Evolutionary conservation across 768 basidiomycete species (phyloP).

Genomic region (Mycena venus): DNA sequence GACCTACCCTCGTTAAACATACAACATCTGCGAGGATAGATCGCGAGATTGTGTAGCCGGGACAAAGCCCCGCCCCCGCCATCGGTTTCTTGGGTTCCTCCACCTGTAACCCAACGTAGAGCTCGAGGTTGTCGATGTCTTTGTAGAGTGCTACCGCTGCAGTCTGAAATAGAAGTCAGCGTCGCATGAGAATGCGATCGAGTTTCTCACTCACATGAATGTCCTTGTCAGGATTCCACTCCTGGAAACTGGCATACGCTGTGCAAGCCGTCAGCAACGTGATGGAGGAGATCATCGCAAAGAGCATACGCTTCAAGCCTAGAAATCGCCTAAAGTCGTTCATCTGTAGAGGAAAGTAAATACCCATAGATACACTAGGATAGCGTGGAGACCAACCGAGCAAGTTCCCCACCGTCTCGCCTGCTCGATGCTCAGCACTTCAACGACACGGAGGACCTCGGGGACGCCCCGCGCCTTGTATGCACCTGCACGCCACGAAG

Average conservation of each 20-base stretch:
- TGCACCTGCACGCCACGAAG: slow-evolving; percentile 68
- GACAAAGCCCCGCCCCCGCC: slow-evolving; percentile 83
- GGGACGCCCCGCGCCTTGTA: slow-evolving; percentile 80
- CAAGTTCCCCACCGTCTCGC: slow-evolving; percentile 79
- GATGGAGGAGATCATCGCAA: background rate
- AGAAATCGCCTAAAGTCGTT: slow-evolving; percentile 83
- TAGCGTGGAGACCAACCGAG: slow-evolving; percentile 60
- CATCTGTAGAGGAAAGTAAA: slow-evolving; percentile 50
- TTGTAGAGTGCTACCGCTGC: slow-evolving; percentile 77
- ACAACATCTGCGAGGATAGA: slow-evolving; percentile 89
- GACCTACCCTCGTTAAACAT: too few species aligned
- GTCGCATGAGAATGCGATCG: background rate
- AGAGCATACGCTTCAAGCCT: slow-evolving; percentile 68
- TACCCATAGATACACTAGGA: slow-evolving; percentile 2
- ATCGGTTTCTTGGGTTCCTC: slow-evolving; percentile 77
- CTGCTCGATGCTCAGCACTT: slow-evolving; percentile 80
- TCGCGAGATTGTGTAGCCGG: slow-evolving; percentile 86
- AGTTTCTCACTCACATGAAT: slow-evolving; percentile 60
- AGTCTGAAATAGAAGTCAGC: slow-evolving; percentile 49
- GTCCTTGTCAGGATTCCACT: slow-evolving; percentile 77
- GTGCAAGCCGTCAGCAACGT: slow-evolving; percentile 21
- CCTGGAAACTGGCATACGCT: slow-evolving; percentile 75
- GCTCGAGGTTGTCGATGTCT: slow-evolving; percentile 84
- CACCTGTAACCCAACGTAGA: slow-evolving; percentile 81
- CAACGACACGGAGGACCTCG: slow-evolving; percentile 72